phyloP scores from a whole-genome alignment of 2,329 filamentous ascomycete genomes.

The Dothiorella sarmentorum region DNA sequence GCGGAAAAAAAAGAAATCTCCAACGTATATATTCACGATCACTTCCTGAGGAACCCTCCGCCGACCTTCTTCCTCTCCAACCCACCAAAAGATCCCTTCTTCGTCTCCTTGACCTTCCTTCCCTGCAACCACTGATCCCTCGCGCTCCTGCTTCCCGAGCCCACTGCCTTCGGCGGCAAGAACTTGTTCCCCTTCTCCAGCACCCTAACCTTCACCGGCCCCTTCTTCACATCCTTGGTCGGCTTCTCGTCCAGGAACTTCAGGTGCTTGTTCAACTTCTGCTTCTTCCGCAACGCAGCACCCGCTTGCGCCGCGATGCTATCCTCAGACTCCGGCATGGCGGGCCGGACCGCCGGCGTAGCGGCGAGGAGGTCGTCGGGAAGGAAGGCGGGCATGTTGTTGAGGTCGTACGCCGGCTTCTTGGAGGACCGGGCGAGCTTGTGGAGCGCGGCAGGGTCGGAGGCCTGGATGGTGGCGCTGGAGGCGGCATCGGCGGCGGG shows the following conservation, averaged over 20 bases:
- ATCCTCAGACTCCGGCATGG: slow-evolving; percentile 39
- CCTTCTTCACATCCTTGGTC: slow-evolving; percentile 49
- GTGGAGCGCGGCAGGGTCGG: slow-evolving; percentile 2
- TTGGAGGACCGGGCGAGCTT: background rate
- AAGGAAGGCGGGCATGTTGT: slow-evolving; percentile 47
- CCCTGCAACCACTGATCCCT: slow-evolving; percentile 45
- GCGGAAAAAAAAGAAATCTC: background rate
- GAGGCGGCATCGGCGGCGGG: slow-evolving; percentile 18
- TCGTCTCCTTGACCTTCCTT: slow-evolving; percentile 31
- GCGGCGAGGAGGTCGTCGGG: slow-evolving; percentile 51
- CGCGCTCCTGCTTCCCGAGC: slow-evolving; percentile 32
- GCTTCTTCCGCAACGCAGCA: slow-evolving; percentile 33
- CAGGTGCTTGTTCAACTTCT: slow-evolving; percentile 46
- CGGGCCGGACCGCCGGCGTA: slow-evolving; percentile 42
- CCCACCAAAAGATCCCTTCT: slow-evolving; percentile 1
- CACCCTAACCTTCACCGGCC: slow-evolving; percentile 49
- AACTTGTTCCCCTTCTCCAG: slow-evolving; percentile 42
- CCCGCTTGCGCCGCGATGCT: slow-evolving; percentile 32
- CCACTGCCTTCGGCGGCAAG: slow-evolving; percentile 44
- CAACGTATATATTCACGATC: background rate
- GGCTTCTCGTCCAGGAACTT: slow-evolving; percentile 48
- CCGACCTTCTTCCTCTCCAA: slow-evolving; percentile 31
- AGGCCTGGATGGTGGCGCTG: slow-evolving; percentile 14
- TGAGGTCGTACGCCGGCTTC: slow-evolving; percentile 28
- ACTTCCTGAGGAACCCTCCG: slow-evolving; percentile 29